phyloP scores from a whole-genome alignment of 1,139 yeast genomes.

The Candida buenavistaensis region DNA sequence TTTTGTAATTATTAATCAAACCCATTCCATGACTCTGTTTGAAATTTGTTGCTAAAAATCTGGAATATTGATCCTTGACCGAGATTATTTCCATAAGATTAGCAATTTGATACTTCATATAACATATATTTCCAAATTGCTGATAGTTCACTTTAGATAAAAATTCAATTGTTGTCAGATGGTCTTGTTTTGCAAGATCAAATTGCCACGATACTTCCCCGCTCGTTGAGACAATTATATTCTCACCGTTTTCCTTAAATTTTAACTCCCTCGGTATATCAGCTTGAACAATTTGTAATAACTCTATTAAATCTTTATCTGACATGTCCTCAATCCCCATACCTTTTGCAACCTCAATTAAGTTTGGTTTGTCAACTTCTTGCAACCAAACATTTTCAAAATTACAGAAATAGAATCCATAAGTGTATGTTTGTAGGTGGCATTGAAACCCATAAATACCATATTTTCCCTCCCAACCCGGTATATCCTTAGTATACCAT shows the following conservation, averaged over 20 bases:
- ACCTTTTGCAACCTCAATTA: constrained; percentile 19
- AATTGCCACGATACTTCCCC: constrained; percentile 25
- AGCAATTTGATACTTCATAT: constrained; percentile 20
- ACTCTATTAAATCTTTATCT: constrained; percentile 11
- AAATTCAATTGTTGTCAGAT: constrained; percentile 15
- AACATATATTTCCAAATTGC: constrained; percentile 25
- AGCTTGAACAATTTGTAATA: constrained; percentile 8
- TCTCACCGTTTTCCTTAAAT: constrained; percentile 2
- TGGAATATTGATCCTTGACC: constrained; percentile 35
- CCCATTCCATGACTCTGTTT: constrained; percentile 38
- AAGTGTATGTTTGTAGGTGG: constrained; percentile 12
- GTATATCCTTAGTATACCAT: constrained; percentile 9
- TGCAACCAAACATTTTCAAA: constrained; percentile 31
- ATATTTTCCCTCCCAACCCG: constrained; percentile 2
- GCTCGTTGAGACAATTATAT: constrained; percentile 5
- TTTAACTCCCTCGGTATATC: constrained; percentile 1
- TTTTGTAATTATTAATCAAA: constrained; percentile 28
- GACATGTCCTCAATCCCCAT: constrained; percentile 28
- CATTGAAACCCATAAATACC: constrained; percentile 17
- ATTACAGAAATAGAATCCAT: constrained; percentile 29
- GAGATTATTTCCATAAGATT: constrained; percentile 24
- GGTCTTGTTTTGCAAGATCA: constrained; percentile 13
- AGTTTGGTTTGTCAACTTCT: constrained; percentile 14
- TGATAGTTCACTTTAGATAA: constrained; percentile 24
- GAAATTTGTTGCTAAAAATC: constrained; percentile 38